Percentiles rank a stretch among this genome's conserved stretches.
These are phyloP conservation scores for Aspergillus aculeatinus DNA, from an alignment of 2,329 filamentous ascomycete species.

Conservation along the genomic window DNA sequence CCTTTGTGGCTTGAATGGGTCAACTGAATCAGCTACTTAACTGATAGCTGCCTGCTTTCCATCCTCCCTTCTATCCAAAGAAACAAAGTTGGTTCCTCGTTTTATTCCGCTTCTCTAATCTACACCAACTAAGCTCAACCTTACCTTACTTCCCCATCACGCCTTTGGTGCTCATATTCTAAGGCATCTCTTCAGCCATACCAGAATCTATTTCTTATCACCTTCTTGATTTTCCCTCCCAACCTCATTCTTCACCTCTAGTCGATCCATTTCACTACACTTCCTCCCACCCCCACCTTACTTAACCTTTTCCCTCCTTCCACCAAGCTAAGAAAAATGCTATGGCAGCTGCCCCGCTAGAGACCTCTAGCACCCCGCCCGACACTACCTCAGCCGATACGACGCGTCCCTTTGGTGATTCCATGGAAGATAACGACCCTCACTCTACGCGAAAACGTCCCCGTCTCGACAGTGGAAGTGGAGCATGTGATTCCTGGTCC, in stretches of 20 bases:
- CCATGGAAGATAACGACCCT: constrained; percentile 43
- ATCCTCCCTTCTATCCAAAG: neutral
- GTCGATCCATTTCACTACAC: neutral
- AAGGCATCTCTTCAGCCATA: neutral
- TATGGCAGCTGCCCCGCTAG: constrained; percentile 48
- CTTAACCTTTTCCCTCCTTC: neutral
- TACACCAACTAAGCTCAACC: neutral
- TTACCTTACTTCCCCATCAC: neutral
- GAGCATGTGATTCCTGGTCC: constrained; percentile 35
- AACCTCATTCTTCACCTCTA: constrained; percentile 2
- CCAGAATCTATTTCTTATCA: neutral
- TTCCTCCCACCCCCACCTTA: constrained; percentile 1
- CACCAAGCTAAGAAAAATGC: constrained; percentile 37
- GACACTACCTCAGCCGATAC: constrained; percentile 32
- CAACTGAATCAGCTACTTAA: neutral
- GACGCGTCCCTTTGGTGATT: constrained; percentile 31
- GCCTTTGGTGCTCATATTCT: neutral
- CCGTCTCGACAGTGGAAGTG: constrained; percentile 47
- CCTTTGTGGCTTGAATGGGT: neutral
- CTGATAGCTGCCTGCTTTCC: neutral
- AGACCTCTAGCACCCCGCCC: constrained; percentile 45
- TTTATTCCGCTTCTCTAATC: neutral
- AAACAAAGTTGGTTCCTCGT: neutral
- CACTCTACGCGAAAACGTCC: constrained; percentile 48
- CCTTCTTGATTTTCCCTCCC: constrained; percentile 1